phyloP scores from a whole-genome alignment of 2,329 filamentous ascomycete genomes.

The Phyllosticta citribraziliensis region DNA sequence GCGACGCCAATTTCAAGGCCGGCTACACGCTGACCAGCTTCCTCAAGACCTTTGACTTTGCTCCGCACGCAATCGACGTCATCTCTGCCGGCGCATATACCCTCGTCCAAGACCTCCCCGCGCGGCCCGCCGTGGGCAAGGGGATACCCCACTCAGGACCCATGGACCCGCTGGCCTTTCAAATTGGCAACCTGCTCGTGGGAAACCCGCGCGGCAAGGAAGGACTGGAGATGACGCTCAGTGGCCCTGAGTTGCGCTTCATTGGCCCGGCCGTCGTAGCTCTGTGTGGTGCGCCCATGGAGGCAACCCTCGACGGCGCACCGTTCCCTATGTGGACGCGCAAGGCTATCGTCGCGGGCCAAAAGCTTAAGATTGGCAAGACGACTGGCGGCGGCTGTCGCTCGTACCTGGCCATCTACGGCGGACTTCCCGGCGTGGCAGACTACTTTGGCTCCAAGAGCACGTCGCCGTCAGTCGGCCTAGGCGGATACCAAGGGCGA shows the following conservation, averaged over 20 bases:
- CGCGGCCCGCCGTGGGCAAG: constrained; percentile 45
- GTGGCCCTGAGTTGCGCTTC: constrained; percentile 50
- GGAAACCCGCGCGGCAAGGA: constrained; percentile 45
- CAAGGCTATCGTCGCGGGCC: constrained; percentile 41
- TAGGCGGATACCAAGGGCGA: constrained; percentile 52
- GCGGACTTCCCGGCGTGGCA: constrained; percentile 44
- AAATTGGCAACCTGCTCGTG: constrained; percentile 50
- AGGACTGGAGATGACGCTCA: constrained; percentile 50
- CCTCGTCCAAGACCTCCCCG: constrained; percentile 49
- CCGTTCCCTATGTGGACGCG: constrained; percentile 46
- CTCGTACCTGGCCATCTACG: constrained; percentile 48
- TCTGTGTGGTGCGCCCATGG: constrained; percentile 47
- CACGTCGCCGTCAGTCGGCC: constrained; percentile 46
- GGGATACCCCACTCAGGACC: constrained; percentile 52
- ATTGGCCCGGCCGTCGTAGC: constrained; percentile 44
- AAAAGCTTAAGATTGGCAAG: constrained; percentile 46
- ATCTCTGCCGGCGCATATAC: constrained; percentile 48
- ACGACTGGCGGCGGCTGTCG: constrained; percentile 42
- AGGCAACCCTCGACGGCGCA: constrained; percentile 41
- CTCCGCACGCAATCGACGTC: constrained; percentile 45
- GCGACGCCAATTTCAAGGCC: constrained; percentile 33
- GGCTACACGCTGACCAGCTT: constrained; percentile 51
- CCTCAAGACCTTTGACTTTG: constrained; percentile 41
- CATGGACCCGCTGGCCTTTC: constrained; percentile 51
- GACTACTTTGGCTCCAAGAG: constrained; percentile 51